Evolutionary conservation across 1,284 basidiomycete genomes (phyloP).

Genomic region (Golubevia sp.): DNA sequence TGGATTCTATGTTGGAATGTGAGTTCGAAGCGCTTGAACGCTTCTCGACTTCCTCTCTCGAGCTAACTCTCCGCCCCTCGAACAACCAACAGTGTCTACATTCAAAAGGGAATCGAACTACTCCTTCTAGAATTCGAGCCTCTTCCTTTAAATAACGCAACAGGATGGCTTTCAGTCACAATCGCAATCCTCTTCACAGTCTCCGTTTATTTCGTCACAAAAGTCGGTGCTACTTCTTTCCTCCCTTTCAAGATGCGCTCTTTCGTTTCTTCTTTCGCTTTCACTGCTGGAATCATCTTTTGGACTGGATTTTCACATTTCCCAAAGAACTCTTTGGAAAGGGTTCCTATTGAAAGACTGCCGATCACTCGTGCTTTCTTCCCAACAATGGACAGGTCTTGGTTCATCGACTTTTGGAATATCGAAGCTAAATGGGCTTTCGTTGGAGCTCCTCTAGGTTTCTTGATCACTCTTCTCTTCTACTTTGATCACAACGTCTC

Average conservation of each 20-base stretch:
- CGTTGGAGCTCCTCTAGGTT: constrained; percentile 70
- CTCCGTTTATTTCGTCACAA: constrained; percentile 59
- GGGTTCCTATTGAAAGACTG: constrained; percentile 43
- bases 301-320: constrained; percentile 64
- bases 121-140: constrained; percentile 61
- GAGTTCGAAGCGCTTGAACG: neutral
- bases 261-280: constrained; percentile 61
- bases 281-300: constrained; percentile 62
- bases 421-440: constrained; percentile 87
- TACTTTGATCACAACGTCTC: constrained; percentile 72
- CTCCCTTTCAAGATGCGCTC: constrained; percentile 62
- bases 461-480: constrained; percentile 62
- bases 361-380: constrained; percentile 57
- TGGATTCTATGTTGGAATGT: constrained; percentile 69
- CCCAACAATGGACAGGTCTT: constrained; percentile 75
- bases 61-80: constrained; percentile 1
- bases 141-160: constrained; percentile 45
- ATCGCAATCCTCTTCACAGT: constrained; percentile 64
- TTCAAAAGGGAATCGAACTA: constrained; percentile 64
- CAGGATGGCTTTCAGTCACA: constrained; percentile 63
- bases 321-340: constrained; percentile 41
- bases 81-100: constrained; percentile 41
- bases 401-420: constrained; percentile 91
- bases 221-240: constrained; percentile 42
- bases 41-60: neutral